These are phyloP conservation scores for Beauveria rudraprayagi DNA, from an alignment of 2,329 filamentous ascomycete genomes.

Conservation along the genomic window DNA sequence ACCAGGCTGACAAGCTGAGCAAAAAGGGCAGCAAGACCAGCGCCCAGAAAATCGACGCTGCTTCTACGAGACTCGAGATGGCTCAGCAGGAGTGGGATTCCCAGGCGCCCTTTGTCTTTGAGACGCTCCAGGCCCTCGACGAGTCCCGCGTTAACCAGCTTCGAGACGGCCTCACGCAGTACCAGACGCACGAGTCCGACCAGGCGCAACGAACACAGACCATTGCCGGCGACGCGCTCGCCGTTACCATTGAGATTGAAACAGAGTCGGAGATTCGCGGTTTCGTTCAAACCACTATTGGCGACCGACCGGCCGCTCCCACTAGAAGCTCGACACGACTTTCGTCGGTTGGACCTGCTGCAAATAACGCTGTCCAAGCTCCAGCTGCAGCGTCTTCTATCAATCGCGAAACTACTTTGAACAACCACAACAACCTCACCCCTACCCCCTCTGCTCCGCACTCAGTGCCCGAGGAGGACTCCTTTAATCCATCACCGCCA, in stretches of 20 bases:
- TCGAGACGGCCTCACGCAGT: conserved; percentile 83
- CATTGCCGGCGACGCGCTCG: conserved; percentile 71
- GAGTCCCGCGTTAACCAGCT: conserved; percentile 84
- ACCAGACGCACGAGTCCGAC: conserved; percentile 87
- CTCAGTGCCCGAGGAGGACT: conserved; percentile 26
- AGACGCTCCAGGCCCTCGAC: conserved; percentile 83
- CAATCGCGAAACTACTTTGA: conserved; percentile 5
- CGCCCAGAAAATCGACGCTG: conserved; percentile 68
- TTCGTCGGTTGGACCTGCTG: conserved; percentile 27
- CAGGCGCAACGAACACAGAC: conserved; percentile 68
- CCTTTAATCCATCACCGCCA: conserved; percentile 12
- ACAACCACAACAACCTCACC: not conserved
- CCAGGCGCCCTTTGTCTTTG: conserved; percentile 90
- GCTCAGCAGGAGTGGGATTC: conserved; percentile 86
- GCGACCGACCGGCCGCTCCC: conserved; percentile 24
- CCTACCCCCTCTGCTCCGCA: conserved; percentile 7
- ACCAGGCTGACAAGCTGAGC: conserved; percentile 75
- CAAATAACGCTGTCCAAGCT: not conserved
- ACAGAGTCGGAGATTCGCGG: conserved; percentile 79
- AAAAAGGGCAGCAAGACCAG: conserved; percentile 72
- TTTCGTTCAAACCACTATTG: conserved; percentile 44
- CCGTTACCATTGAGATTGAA: conserved; percentile 75
- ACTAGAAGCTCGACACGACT: conserved; percentile 34
- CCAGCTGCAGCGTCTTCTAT: not conserved
- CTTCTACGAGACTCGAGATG: conserved; percentile 63